Evolutionary conservation across 192 early-diverging fungal genomes (phyloP).

Genomic region (Dissophora globulifera): DNA sequence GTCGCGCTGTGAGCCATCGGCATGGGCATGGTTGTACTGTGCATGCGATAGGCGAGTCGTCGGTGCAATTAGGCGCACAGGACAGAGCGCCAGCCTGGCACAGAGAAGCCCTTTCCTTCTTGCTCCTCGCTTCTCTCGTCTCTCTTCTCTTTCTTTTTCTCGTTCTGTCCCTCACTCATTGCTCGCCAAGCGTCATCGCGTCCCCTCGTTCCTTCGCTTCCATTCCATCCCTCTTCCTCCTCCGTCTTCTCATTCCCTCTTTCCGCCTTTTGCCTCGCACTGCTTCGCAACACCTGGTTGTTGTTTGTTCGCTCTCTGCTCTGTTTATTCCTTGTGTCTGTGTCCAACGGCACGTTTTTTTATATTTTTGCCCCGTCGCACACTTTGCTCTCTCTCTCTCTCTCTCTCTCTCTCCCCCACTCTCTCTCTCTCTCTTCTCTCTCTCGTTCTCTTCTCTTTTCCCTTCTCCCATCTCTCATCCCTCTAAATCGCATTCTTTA

Average conservation of each 20-base stretch:
- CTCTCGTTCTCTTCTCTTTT: neutral
- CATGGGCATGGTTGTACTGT: too few species aligned
- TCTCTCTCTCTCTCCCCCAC: neutral
- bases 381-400: constrained; percentile 1
- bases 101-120: neutral
- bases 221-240: neutral
- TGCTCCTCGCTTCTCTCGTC: neutral
- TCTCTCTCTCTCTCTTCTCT: neutral
- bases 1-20: too few species aligned
- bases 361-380: neutral
- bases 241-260: neutral
- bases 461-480: neutral
- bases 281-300: too few species aligned
- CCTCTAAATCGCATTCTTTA: neutral
- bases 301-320: too few species aligned
- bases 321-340: too few species aligned
- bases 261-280: too few species aligned
- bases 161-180: neutral
- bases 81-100: too few species aligned
- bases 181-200: too few species aligned
- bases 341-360: too few species aligned
- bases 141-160: neutral
- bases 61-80: too few species aligned
- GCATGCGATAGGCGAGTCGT: neutral
- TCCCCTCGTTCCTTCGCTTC: too few species aligned